Conservation (phyloP, 495 filamentous ascomycete genomes). For the Tetracladium setigerum region DNA sequence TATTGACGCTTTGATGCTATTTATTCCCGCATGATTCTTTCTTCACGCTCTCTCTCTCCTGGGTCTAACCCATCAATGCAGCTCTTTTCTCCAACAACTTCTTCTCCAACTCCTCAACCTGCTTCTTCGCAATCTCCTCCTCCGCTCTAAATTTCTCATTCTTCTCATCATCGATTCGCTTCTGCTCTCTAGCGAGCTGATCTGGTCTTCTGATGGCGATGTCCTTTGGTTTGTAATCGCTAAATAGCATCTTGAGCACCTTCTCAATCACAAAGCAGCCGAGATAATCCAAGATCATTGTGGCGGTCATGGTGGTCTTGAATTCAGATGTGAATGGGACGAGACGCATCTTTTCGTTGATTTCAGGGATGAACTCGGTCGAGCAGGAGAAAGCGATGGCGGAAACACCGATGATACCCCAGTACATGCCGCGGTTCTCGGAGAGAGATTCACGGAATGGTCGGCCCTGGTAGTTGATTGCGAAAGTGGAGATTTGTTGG, state of each 20-base stretch:
- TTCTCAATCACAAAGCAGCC: conserved; percentile 89
- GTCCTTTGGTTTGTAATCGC: conserved; percentile 89
- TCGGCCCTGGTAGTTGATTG: conserved; percentile 98
- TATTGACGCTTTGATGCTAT: no score
- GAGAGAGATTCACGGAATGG: conserved; percentile 94
- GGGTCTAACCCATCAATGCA: neutral
- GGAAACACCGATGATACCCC: conserved; percentile 81
- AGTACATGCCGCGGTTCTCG: conserved; percentile 98
- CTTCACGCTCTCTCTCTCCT: neutral
- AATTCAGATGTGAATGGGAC: conserved; percentile 91
- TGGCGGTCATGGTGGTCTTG: conserved; percentile 72
- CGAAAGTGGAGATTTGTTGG: conserved; percentile 98
- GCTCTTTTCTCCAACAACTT: conserved; percentile 29
- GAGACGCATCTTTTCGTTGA: conserved; percentile 87
- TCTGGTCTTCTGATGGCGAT: conserved; percentile 82
- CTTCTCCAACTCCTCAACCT: conserved; percentile 44
- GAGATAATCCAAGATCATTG: conserved; percentile 85
- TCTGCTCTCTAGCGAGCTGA: conserved; percentile 71
- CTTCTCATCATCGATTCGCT: conserved; percentile 41
- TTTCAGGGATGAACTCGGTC: conserved; percentile 90
- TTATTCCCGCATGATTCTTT: no score
- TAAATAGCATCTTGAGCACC: conserved; percentile 77
- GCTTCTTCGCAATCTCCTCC: conserved; percentile 29
- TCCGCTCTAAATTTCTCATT: conserved; percentile 8
- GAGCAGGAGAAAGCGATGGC: conserved; percentile 92